Conservation (phyloP, 73 alveolate species). For the Paramecium bursaria region DNA sequence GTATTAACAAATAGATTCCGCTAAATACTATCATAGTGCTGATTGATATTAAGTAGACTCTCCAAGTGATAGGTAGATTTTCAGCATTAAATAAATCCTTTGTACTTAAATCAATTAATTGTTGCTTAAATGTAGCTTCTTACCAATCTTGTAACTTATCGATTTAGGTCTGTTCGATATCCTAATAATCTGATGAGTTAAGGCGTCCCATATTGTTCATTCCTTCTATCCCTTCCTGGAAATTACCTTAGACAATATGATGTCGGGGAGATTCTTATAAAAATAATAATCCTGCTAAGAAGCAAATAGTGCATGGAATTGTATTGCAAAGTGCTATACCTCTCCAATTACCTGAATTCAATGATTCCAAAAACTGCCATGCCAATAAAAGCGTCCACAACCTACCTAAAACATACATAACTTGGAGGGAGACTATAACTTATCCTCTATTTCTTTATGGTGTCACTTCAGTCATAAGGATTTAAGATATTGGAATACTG, state of each 20-base stretch:
- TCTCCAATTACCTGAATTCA: conserved; percentile 66
- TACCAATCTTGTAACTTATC: conserved; percentile 20
- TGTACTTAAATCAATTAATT: background rate
- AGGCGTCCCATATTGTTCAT: conserved; percentile 48
- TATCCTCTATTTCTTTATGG: conserved; percentile 64
- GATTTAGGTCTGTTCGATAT: conserved; percentile 20
- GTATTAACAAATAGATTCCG: conserved; percentile 48
- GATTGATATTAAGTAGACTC: conserved; percentile 22
- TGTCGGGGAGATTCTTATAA: conserved; percentile 65
- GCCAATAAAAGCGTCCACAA: conserved; percentile 56
- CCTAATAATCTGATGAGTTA: background rate
- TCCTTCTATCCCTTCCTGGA: conserved; percentile 52
- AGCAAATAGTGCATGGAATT: conserved; percentile 54
- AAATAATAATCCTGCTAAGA: conserved; percentile 22
- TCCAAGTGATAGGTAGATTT: conserved; percentile 66
- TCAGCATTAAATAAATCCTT: conserved; percentile 53
- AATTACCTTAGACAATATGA: conserved; percentile 24
- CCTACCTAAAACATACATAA: conserved; percentile 53
- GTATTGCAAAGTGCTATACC: conserved; percentile 57
- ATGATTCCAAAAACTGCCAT: conserved; percentile 34
- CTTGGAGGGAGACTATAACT: conserved; percentile 26
- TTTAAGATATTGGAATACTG: conserved; percentile 42
- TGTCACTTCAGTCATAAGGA: conserved; percentile 59
- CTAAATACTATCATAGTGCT: conserved; percentile 32
- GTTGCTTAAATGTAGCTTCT: conserved; percentile 3